Percentiles rank a stretch among this genome's conserved stretches.
phyloP scores from a whole-genome alignment of 176 grass and related monocot genomes.

The Musa schizocarpa region DNA sequence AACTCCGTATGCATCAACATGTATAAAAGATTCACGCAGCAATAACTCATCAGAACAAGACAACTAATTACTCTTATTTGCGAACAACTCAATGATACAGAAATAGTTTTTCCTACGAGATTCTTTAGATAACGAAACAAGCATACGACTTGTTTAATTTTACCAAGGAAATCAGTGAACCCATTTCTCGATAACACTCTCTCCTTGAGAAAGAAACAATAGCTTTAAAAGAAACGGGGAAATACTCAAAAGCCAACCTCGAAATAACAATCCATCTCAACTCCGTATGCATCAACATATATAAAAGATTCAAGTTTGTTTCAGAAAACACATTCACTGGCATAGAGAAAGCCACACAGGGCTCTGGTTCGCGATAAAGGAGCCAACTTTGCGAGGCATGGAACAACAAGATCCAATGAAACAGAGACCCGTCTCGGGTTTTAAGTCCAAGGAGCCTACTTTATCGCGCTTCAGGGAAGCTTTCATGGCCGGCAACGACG shows the following conservation, averaged over 20 bases:
- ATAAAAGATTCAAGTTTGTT: neutral
- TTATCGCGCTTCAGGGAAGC: slow-evolving; percentile 10
- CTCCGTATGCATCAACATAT: neutral
- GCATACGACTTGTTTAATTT: slow-evolving; percentile 1
- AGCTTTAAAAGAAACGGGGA: neutral
- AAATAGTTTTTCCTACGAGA: slow-evolving; percentile 9
- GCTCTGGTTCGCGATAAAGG: neutral
- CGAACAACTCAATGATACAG: slow-evolving; percentile 23
- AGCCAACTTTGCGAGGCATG: slow-evolving; percentile 1
- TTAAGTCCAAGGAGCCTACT: slow-evolving; percentile 8
- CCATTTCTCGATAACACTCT: slow-evolving; percentile 21
- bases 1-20: neutral
- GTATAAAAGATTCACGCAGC: slow-evolving; percentile 1
- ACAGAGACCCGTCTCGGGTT: neutral
- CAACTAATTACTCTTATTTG: slow-evolving; percentile 27
- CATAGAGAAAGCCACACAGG: neutral
- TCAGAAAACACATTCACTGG: neutral
- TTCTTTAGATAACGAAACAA: too few relatives aligned
- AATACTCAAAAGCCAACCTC: neutral
- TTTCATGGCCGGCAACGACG: neutral
- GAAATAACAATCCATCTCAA: neutral
- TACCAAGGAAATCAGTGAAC: slow-evolving; percentile 27
- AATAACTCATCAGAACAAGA: slow-evolving; percentile 29
- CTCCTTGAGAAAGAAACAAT: neutral
- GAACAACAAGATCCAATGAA: neutral